Evolutionary conservation across 305 asterid species (phyloP).

Genomic region (Solanum hybrid): DNA sequence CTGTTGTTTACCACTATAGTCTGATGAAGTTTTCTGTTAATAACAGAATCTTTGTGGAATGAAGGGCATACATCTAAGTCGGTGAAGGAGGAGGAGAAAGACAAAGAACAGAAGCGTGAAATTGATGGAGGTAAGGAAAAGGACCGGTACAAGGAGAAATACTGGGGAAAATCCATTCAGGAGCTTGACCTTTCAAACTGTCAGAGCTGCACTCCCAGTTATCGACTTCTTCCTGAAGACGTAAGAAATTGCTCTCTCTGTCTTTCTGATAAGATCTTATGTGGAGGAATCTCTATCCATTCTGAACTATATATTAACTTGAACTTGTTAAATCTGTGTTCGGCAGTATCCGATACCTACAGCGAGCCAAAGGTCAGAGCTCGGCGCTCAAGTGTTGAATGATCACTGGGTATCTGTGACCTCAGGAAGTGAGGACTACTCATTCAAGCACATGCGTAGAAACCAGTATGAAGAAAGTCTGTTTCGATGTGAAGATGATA

Average conservation of each 20-base stretch:
- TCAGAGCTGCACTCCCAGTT: slow-evolving; percentile 88
- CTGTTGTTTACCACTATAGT: not conserved
- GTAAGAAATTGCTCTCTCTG: slow-evolving; percentile 26
- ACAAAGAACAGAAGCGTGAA: slow-evolving; percentile 69
- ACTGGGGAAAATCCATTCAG: slow-evolving; percentile 94
- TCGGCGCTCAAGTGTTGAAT: slow-evolving; percentile 20
- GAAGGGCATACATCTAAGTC: slow-evolving; percentile 77
- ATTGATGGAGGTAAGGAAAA: slow-evolving; percentile 74
- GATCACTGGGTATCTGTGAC: slow-evolving; percentile 23
- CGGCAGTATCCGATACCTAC: slow-evolving; percentile 21
- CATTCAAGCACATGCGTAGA: slow-evolving; percentile 24
- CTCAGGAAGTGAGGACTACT: slow-evolving; percentile 20
- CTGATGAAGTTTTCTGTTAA: slow-evolving; percentile 10
- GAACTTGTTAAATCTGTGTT: not conserved
- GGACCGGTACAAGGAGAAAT: slow-evolving; percentile 64
- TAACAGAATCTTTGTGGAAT: slow-evolving; percentile 77
- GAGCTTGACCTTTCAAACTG: slow-evolving; percentile 95
- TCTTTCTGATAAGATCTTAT: not conserved
- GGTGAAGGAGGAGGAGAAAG: slow-evolving; percentile 63
- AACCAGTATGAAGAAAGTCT: slow-evolving; percentile 24
- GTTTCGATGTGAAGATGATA: slow-evolving; percentile 24
- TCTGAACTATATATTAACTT: not conserved
- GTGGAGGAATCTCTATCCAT: not conserved
- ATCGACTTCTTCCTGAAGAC: slow-evolving; percentile 97
- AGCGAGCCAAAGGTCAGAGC: slow-evolving; percentile 18